Evolutionary conservation across 176 grass and related monocot genomes (phyloP).

Genomic region (Cenchrus americanus): DNA sequence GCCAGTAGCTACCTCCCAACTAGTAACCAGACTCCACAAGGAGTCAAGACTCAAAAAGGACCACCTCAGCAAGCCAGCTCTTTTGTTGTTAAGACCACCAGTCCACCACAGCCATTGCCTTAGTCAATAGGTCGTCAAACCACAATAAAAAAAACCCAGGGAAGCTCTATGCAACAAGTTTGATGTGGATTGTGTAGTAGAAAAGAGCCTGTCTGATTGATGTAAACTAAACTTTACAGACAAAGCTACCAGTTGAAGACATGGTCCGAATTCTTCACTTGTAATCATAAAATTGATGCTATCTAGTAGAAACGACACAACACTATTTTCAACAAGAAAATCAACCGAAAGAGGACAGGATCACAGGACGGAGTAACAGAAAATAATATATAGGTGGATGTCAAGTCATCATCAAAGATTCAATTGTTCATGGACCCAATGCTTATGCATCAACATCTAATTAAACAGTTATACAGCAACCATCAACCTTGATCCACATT

Average conservation of each 20-base stretch:
- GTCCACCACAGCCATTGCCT: background rate
- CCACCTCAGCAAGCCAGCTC: slow-evolving; percentile 27
- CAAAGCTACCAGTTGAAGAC: background rate
- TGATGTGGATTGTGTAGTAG: background rate
- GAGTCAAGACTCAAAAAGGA: no score
- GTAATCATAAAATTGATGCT: background rate
- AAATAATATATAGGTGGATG: slow-evolving; percentile 8
- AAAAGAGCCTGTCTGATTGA: slow-evolving; percentile 22
- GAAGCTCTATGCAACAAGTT: background rate
- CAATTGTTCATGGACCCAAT: background rate
- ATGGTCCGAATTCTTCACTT: background rate
- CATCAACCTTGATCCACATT: background rate
- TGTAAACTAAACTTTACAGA: background rate
- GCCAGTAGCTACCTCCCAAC: slow-evolving; percentile 42
- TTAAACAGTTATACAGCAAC: background rate
- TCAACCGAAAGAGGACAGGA: background rate
- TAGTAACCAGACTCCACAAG: slow-evolving; percentile 32
- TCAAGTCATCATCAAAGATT: slow-evolving; percentile 35
- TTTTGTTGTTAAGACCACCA: slow-evolving; percentile 24
- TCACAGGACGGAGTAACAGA: background rate
- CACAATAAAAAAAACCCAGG: background rate
- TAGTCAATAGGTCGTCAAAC: background rate
- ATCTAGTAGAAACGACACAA: slow-evolving; percentile 3
- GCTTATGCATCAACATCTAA: slow-evolving; percentile 27
- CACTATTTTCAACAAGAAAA: background rate